These are phyloP conservation scores for Daldinia caldariorum DNA, from an alignment of 495 filamentous ascomycete species.

Conservation along the genomic window DNA sequence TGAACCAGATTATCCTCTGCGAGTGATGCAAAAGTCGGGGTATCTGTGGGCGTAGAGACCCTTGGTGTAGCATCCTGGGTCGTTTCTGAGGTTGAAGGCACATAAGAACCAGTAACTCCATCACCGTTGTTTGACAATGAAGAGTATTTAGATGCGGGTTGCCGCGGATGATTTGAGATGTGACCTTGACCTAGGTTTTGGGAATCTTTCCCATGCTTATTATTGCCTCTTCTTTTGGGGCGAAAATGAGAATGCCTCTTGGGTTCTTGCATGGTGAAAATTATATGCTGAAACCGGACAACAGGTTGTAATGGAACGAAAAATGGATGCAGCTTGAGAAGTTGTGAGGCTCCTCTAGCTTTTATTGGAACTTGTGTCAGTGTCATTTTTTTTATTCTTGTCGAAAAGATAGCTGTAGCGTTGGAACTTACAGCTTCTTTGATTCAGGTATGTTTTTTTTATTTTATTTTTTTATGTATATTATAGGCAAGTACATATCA, in stretches of 20 bases:
- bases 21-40: slow-evolving; percentile 50
- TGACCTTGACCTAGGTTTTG: not conserved
- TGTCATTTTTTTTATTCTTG: not conserved
- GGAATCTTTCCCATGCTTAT: not conserved
- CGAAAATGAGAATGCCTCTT: slow-evolving; percentile 6
- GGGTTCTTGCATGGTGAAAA: slow-evolving; percentile 24
- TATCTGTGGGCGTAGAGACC: slow-evolving; percentile 32
- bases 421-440: not conserved
- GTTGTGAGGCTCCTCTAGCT: not conserved
- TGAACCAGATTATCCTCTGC: slow-evolving; percentile 49
- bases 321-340: not conserved
- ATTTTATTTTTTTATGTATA: not conserved
- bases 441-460: not conserved
- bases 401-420: not conserved
- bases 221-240: slow-evolving; percentile 4
- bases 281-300: not conserved
- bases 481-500: not conserved
- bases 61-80: not conserved
- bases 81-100: slow-evolving; percentile 10
- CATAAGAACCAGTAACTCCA: not conserved
- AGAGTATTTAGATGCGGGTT: not conserved
- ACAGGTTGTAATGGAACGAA: slow-evolving; percentile 1
- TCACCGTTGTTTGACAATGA: not conserved
- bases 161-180: not conserved
- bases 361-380: slow-evolving; percentile 2